Conservation (phyloP, 163 green algal species). For the Smithsoniella earleae region DNA sequence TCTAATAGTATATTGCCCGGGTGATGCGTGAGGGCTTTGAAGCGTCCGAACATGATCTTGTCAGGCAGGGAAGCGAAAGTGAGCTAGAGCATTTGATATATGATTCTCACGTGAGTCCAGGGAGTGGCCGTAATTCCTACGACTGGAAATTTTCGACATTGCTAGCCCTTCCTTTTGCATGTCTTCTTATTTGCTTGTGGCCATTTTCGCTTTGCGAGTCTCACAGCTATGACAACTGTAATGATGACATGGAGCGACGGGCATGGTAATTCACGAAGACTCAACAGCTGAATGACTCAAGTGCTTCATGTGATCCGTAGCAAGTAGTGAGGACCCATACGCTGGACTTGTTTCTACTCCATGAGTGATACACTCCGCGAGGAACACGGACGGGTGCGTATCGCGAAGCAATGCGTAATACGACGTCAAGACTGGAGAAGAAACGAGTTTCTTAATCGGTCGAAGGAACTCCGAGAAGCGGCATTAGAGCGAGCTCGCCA, state of each 20-base stretch:
- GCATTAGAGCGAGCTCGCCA: conserved; percentile 14
- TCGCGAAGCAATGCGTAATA: too few species aligned
- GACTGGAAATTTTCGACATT: background rate
- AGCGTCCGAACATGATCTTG: too few species aligned
- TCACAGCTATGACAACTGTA: too few species aligned
- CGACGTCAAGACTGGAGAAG: conserved; percentile 4
- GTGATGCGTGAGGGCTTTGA: too few species aligned
- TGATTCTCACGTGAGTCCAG: too few species aligned
- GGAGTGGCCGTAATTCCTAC: too few species aligned
- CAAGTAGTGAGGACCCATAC: background rate
- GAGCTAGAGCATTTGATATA: too few species aligned
- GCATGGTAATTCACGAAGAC: too few species aligned
- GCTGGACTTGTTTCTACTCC: background rate
- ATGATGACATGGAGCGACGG: too few species aligned
- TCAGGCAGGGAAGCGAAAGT: too few species aligned
- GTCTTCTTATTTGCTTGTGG: conserved; percentile 13
- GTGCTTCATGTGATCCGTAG: background rate
- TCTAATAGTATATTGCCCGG: too few species aligned
- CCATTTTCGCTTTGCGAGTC: background rate
- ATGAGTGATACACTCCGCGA: background rate
- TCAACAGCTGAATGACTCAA: background rate
- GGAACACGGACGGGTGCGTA: background rate
- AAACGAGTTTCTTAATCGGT: background rate
- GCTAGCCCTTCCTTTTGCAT: conserved; percentile 19
- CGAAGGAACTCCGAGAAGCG: background rate